These are phyloP conservation scores for Euclidium syriacum DNA, from an alignment of 345 rosid genomes.

Conservation along the genomic window DNA sequence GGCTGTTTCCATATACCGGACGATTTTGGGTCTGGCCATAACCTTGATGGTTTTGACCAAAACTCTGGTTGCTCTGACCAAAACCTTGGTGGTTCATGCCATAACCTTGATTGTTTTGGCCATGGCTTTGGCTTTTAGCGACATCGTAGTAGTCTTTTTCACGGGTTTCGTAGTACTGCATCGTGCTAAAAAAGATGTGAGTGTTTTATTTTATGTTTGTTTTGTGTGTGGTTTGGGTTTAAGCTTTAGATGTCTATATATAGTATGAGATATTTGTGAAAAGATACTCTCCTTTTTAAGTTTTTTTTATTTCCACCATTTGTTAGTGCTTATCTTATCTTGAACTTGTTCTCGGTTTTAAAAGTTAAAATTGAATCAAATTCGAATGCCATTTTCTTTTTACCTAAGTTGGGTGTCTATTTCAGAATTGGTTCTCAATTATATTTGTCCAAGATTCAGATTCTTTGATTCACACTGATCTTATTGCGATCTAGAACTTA, in stretches of 20 bases:
- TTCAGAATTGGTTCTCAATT: slow-evolving; percentile 20
- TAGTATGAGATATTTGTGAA: background rate
- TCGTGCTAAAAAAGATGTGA: background rate
- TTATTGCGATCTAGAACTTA: background rate
- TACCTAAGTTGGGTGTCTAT: slow-evolving; percentile 16
- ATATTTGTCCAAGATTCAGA: slow-evolving; percentile 7
- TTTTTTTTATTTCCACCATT: background rate
- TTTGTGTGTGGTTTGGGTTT: slow-evolving; percentile 1
- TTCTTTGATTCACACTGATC: slow-evolving; percentile 17
- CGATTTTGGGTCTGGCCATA: slow-evolving; percentile 1
- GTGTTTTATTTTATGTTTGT: slow-evolving; percentile 9
- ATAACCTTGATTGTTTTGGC: background rate
- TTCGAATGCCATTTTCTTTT: slow-evolving; percentile 18
- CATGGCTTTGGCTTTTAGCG: slow-evolving; percentile 12
- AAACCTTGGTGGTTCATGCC: background rate
- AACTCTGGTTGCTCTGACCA: background rate
- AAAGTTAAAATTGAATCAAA: slow-evolving; percentile 9
- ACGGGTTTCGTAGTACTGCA: slow-evolving; percentile 25
- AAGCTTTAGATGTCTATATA: slow-evolving; percentile 6
- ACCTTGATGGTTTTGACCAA: background rate
- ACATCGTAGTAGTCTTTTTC: slow-evolving; percentile 23
- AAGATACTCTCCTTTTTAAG: too few relatives aligned
- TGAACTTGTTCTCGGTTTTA: slow-evolving; percentile 7
- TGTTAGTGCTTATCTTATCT: slow-evolving; percentile 1
- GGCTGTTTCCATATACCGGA: slow-evolving; percentile 19